Conservation (phyloP, 352 stramenopile species). For the Phytophthora meadii region DNA sequence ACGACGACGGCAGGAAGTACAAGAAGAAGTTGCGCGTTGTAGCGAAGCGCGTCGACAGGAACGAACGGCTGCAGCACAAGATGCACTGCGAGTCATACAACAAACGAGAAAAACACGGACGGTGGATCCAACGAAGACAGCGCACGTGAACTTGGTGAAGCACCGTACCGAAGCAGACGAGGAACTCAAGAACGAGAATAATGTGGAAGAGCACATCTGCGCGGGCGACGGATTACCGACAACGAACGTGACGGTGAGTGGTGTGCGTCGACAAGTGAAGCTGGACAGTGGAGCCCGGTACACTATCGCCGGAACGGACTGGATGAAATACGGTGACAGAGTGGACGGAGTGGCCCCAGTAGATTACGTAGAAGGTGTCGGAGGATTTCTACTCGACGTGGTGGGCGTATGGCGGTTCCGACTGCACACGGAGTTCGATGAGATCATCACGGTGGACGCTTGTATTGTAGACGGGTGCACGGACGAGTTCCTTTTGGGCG, state of each 20-base stretch:
- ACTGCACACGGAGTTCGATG: not conserved
- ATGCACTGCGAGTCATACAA: no score
- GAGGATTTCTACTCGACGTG: constrained; percentile 1
- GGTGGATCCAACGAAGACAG: no score
- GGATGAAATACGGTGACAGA: not conserved
- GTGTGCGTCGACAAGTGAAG: not conserved
- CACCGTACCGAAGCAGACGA: no score
- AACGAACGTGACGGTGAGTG: not conserved
- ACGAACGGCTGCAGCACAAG: no score
- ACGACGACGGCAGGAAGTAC: no score
- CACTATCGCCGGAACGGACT: not conserved
- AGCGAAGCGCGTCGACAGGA: no score
- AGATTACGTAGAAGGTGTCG: not conserved
- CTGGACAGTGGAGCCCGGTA: not conserved
- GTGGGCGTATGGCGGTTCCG: not conserved
- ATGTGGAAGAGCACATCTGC: not conserved
- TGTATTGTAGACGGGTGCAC: not conserved
- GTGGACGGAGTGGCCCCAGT: not conserved
- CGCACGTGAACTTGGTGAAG: no score
- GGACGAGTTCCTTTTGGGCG: not conserved
- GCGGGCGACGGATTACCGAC: not conserved
- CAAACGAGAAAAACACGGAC: no score
- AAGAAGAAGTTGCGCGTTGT: no score
- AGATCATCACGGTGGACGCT: not conserved
- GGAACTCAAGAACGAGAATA: not conserved